Base-by-base conservation (phyloP, 768 basidiomycete species). In the Leccinum imitatum region DNA sequence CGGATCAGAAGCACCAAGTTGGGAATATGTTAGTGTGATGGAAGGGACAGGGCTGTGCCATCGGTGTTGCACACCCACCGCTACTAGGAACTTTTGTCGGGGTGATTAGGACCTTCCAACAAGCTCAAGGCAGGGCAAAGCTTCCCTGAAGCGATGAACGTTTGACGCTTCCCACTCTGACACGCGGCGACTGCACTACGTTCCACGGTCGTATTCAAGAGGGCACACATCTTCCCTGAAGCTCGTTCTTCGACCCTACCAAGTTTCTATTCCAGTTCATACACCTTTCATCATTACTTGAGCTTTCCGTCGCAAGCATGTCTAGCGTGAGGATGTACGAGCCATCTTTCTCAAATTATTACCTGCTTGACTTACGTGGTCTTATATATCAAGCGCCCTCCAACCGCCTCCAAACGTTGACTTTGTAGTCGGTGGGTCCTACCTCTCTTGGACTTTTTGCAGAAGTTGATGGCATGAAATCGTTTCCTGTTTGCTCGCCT, bases 371-470 rank as follows among this genome's bases (percentile, higher is more conserved):
- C 61, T 69, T 14, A 66, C 60, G n/a, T 41, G 50, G 44, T 15
- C 25, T n/a, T 53, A 47, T 53, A 48, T 53, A 48, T 53, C 33
- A 63, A 93, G 91, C 71, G 90, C 86, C 46, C 80, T 94, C 63
- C 88, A 90, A 61, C 90, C 91, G 9, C 92, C 91, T 51, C 91
- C 91, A 47, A 92, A 94, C 77, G 88, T 92, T 71, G 91, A 93
- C 67, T 93, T 91, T 71, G 89, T 94, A 6, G 85, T 89, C 69
- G 91, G 91, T 87, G 65, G 62, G 81, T 72, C 27, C 52, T 50
- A 30, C 21, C 37, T 30, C 30, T 33, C 33, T 35, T 1, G n/a
- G 21, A 4, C 13, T 47, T 41, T 33, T 14, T 37, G 23, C 44
- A n/a, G 11, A n/a, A 33, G 21, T 15, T 68, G 46, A 58, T 51